These are phyloP conservation scores for Eudorina sp. DNA, from an alignment of 139 green algal genomes.

Conservation along the genomic window DNA sequence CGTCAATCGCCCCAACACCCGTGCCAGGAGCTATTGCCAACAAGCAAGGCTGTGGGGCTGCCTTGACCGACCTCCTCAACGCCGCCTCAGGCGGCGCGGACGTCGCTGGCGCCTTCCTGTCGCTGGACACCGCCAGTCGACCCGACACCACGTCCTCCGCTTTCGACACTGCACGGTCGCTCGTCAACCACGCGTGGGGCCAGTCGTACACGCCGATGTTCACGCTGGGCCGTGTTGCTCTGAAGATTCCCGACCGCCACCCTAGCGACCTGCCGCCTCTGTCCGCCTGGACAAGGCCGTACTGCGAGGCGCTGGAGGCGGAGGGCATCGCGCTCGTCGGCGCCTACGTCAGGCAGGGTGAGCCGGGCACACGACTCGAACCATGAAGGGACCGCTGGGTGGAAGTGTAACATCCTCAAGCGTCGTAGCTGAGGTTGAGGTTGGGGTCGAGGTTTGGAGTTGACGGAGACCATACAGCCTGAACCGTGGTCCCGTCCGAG, in stretches of 20 bases:
- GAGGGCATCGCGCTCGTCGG: constrained; percentile 21
- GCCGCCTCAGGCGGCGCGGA: background rate
- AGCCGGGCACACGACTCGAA: background rate
- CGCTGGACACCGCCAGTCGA: background rate
- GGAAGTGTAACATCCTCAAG: background rate
- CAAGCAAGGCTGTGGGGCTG: background rate
- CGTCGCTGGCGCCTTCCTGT: background rate
- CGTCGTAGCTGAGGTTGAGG: background rate
- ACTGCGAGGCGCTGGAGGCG: background rate
- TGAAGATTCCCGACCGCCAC: constrained; percentile 35
- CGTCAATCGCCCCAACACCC: background rate
- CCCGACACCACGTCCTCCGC: constrained; percentile 4
- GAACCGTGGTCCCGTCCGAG: too few relatives aligned
- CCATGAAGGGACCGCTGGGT: background rate
- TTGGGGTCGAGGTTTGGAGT: background rate
- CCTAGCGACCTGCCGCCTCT: background rate
- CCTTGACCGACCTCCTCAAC: background rate
- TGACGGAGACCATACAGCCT: background rate
- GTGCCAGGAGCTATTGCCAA: background rate
- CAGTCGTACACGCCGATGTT: background rate
- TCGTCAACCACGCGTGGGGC: background rate
- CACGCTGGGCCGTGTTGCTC: constrained; percentile 13
- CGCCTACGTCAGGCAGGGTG: constrained; percentile 22
- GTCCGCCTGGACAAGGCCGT: background rate
- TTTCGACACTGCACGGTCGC: background rate